A percentile compares a stretch with the other conserved stretches of the same genome.
phyloP scores from a whole-genome alignment of 768 basidiomycete genomes.

The Mycena olivaceomarginata region DNA sequence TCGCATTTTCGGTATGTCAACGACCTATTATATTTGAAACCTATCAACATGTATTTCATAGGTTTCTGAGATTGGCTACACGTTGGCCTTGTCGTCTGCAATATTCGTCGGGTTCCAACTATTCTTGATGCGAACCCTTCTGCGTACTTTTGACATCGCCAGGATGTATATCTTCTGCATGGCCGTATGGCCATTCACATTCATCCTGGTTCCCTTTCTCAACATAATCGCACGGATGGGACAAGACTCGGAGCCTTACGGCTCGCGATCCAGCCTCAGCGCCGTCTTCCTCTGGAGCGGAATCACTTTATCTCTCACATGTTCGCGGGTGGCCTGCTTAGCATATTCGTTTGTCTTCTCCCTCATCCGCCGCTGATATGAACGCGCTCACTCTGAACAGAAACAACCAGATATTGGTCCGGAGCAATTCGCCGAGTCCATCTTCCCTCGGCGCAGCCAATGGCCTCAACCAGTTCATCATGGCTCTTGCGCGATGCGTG shows the following conservation, averaged over 20 bases:
- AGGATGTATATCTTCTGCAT: conserved; percentile 73
- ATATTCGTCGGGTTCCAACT: conserved; percentile 69
- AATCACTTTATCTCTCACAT: conserved; percentile 63
- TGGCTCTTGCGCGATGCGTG: conserved; percentile 73
- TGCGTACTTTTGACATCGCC: conserved; percentile 70
- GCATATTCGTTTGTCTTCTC: conserved; percentile 66
- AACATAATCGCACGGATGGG: conserved; percentile 64
- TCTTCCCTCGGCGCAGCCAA: conserved; percentile 71
- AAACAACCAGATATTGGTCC: conserved; percentile 74
- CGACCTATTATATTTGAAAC: conserved; percentile 19
- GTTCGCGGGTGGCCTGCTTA: conserved; percentile 64
- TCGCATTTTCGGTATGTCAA: conserved; percentile 50
- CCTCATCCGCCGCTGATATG: background rate
- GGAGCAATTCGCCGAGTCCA: conserved; percentile 67
- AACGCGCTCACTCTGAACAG: conserved; percentile 37
- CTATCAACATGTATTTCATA: background rate
- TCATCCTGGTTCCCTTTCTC: conserved; percentile 67
- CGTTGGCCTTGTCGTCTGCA: conserved; percentile 68
- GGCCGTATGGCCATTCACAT: conserved; percentile 71
- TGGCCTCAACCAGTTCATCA: conserved; percentile 73
- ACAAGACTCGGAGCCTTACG: conserved; percentile 16
- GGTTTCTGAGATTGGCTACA: conserved; percentile 58
- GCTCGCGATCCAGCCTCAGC: conserved; percentile 17
- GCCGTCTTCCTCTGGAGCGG: conserved; percentile 67
- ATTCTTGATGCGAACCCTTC: conserved; percentile 70